Conservation (phyloP, 768 basidiomycete species). For the Kwoniella europaea region DNA sequence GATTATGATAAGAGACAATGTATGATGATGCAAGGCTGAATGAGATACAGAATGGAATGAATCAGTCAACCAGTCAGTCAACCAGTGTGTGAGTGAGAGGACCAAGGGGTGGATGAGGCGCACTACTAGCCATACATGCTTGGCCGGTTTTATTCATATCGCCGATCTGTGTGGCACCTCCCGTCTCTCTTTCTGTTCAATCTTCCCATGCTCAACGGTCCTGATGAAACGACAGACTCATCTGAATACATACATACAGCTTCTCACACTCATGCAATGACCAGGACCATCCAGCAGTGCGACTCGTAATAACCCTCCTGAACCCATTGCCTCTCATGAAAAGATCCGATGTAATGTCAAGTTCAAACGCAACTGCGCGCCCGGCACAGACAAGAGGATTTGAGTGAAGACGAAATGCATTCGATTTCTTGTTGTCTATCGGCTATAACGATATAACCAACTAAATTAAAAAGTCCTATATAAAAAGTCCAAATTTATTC, state of each 20-base stretch:
- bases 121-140: background rate
- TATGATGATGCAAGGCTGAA: background rate
- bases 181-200: no score
- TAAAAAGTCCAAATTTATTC: background rate
- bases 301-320: no score
- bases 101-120: background rate
- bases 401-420: no score
- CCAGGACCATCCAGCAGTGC: no score
- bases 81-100: background rate
- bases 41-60: background rate
- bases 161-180: background rate
- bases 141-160: background rate
- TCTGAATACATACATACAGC: no score
- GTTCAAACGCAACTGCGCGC: no score
- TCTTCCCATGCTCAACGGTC: no score
- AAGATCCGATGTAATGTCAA: no score
- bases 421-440: background rate
- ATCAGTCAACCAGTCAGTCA: background rate
- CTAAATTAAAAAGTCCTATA: conserved; percentile 2
- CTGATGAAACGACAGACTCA: no score
- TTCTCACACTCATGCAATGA: no score
- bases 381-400: no score
- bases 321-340: no score
- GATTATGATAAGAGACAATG: background rate
- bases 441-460: background rate